Evolutionary conservation across 768 basidiomycete genomes (phyloP).

Genomic region (Hortiboletus campestris): DNA sequence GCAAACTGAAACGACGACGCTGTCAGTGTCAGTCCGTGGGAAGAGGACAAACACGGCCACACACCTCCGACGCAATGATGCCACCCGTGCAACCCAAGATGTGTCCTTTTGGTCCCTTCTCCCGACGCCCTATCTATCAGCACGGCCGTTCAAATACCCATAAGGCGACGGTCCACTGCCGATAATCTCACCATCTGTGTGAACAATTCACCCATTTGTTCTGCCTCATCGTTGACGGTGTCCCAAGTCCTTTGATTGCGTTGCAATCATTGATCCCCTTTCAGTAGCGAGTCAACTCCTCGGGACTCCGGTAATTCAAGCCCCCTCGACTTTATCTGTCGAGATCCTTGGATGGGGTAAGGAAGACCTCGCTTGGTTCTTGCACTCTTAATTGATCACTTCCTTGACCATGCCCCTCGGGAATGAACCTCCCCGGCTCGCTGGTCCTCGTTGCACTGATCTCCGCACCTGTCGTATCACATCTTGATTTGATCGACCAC

Average conservation of each 20-base stretch:
- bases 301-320: background rate
- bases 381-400: background rate
- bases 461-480: slow-evolving; percentile 15
- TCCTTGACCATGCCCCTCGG: slow-evolving; percentile 1
- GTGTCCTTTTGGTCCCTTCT: no score
- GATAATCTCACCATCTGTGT: no score
- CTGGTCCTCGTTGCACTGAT: slow-evolving; percentile 6
- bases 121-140: no score
- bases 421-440: slow-evolving; percentile 9
- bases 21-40: slow-evolving; percentile 3
- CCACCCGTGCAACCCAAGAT: no score
- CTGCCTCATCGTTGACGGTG: no score
- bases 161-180: no score
- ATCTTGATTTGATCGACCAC: slow-evolving; percentile 1
- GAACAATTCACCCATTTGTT: no score
- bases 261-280: no score
- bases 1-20: background rate
- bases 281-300: background rate
- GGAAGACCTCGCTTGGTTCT: background rate
- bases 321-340: background rate
- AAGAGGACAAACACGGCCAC: slow-evolving; percentile 10
- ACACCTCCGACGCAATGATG: no score
- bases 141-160: no score
- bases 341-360: background rate
- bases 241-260: no score